A percentile compares a stretch with the other conserved stretches of the same genome.
Conservation (phyloP, 257 asterid genomes). For the Jaltomata sinuosa region DNA sequence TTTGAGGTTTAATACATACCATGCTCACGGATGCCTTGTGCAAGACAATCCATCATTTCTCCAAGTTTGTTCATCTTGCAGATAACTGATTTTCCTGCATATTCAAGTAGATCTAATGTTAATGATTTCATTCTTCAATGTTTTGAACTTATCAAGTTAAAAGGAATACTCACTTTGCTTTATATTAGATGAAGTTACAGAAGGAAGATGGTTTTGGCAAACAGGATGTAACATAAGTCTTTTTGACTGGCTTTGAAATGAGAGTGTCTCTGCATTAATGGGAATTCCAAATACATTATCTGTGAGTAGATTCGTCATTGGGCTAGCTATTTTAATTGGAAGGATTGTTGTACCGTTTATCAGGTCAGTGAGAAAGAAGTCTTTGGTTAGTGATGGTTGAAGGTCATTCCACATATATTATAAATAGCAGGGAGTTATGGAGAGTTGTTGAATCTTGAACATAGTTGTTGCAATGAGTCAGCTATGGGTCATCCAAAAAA, state of each 20-base stretch:
- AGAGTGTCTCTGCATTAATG: not conserved
- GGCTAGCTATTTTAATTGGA: not conserved
- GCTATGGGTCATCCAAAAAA: no score
- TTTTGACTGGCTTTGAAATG: not conserved
- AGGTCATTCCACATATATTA: not conserved
- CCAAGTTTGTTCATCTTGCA: slow-evolving; percentile 26
- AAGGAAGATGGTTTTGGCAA: not conserved
- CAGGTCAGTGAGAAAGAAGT: not conserved
- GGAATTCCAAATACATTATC: not conserved
- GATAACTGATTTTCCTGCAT: slow-evolving; percentile 8
- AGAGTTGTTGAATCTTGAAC: no score
- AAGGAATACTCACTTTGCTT: not conserved
- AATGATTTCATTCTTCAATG: slow-evolving; percentile 5
- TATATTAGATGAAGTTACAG: not conserved
- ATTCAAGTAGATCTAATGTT: not conserved
- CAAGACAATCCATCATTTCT: slow-evolving; percentile 23
- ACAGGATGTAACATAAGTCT: not conserved
- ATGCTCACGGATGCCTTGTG: slow-evolving; percentile 39
- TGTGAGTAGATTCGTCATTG: not conserved
- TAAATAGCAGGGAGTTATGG: no score
- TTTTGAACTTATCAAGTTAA: not conserved
- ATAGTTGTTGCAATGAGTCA: no score
- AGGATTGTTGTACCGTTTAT: not conserved
- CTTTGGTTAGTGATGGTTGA: not conserved
- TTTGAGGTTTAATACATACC: slow-evolving; percentile 3